Percentiles rank a stretch among this genome's conserved stretches.
phyloP scores from a whole-genome alignment of 2,329 filamentous ascomycete genomes.

The Colletotrichum sp. region DNA sequence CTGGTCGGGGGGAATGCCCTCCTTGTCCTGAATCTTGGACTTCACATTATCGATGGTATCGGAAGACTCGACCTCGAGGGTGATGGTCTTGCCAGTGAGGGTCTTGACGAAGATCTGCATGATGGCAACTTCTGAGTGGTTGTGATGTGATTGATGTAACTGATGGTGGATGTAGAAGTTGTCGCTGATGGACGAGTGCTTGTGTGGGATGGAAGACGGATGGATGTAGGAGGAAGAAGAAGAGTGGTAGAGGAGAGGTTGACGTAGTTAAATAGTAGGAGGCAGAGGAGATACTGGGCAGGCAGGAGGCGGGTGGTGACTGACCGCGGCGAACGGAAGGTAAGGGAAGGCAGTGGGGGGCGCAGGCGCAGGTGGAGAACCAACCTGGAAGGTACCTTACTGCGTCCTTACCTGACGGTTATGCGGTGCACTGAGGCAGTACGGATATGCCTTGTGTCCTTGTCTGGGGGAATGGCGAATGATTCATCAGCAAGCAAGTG shows the following conservation, averaged over 20 bases:
- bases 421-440: background rate
- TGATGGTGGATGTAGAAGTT: background rate
- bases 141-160: constrained; percentile 23
- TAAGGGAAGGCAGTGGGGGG: constrained; percentile 11
- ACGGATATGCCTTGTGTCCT: constrained; percentile 7
- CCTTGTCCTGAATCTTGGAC: constrained; percentile 90
- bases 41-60: constrained; percentile 90
- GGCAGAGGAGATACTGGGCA: background rate
- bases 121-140: constrained; percentile 42
- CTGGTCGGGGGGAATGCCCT: constrained; percentile 86
- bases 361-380: constrained; percentile 26
- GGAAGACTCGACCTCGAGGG: constrained; percentile 76
- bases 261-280: constrained; percentile 5
- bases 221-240: background rate
- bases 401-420: background rate
- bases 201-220: constrained; percentile 5
- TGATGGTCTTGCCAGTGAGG: constrained; percentile 91
- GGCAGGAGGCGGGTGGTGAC: constrained; percentile 10
- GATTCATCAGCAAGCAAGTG: constrained; percentile 38
- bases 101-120: constrained; percentile 99
- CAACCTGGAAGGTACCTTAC: constrained; percentile 21
- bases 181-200: background rate
- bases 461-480: constrained; percentile 29
- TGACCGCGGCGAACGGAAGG: constrained; percentile 18
- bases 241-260: background rate